Percentiles rank a stretch among this genome's conserved stretches.
Evolutionary conservation across 2,329 filamentous ascomycete species (phyloP).

Genomic region (Colletotrichum chlorophyti): DNA sequence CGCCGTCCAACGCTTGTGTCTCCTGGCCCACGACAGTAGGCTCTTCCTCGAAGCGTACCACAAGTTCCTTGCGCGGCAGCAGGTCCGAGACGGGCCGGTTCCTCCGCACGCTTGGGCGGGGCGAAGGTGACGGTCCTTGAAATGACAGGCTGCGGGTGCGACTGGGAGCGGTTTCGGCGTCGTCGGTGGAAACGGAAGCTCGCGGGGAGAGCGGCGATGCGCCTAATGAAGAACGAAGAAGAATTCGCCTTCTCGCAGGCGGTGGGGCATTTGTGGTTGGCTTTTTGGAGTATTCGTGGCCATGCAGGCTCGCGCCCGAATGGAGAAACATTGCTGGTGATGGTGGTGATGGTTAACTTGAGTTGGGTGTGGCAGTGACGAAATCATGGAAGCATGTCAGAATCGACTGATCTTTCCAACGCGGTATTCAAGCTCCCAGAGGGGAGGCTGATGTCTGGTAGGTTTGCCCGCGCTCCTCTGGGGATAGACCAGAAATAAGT

Average conservation of each 20-base stretch:
- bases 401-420: not conserved
- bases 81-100: conserved; percentile 46
- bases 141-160: conserved; percentile 17
- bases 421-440: not conserved
- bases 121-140: conserved; percentile 11
- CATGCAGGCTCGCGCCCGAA: conserved; percentile 64
- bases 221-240: conserved; percentile 50
- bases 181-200: conserved; percentile 13
- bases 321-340: conserved; percentile 71
- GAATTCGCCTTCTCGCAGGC: conserved; percentile 43
- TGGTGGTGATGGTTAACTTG: conserved; percentile 39
- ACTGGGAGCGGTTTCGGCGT: not conserved
- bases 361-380: not conserved
- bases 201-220: conserved; percentile 10
- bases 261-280: conserved; percentile 36
- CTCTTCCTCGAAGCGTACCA: conserved; percentile 55
- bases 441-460: not conserved
- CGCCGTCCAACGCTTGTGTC: conserved; percentile 30
- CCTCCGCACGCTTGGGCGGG: conserved; percentile 29
- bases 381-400: conserved; percentile 2
- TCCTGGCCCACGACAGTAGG: conserved; percentile 36
- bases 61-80: conserved; percentile 46
- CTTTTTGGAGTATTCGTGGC: conserved; percentile 62
- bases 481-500: not conserved
- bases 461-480: conserved; percentile 11